Base-by-base conservation (phyloP, 192 early-diverging fungal genomes). In the Linnemannia hyalina region DNA sequence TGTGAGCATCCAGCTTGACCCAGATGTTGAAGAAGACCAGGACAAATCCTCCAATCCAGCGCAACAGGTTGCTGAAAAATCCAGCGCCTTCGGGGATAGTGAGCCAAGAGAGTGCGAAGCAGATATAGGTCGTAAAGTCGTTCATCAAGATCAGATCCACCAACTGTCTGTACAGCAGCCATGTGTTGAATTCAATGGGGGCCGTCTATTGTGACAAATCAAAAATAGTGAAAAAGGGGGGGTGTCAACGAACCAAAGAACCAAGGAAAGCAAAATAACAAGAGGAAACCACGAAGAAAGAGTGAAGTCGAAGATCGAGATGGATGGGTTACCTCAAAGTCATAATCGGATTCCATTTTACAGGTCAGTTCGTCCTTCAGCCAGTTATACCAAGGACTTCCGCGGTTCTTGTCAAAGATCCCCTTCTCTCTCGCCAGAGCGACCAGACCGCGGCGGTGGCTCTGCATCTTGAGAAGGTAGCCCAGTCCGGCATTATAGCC, bases 141-240 rank as follows among this genome's bases (percentile, higher is more conserved):
- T 98, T 99, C 83, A 98, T 94, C 63, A 99, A 89, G 73, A 99
- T 95, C 70, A 98, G 77, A 81, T 99, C 97, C 23, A 97, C 97
- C 38, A 99, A 89, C 80, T 96, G 95, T 38, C 97, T 95, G 90
- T 95, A 99, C 4, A 99, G 92, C 47, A 99, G 91, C 98, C 98
- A 99, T 32, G 95, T 94, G 78, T 98, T 99, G 92, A 96, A 99
- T 90, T 99, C 98, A 75, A 97, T 90, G 20, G 98, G 97, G 68
- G 94, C 93, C 10, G 84, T 78, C 92, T 93, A 75, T 49, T 49
- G 40, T n/a, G 73, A 73, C 29, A 36, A 11, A 46, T 10, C 16
- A 40, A 54, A 15, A 44, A 38, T 40, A 18, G 42, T 65, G 18
- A 40, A 44, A 63, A 32, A 65, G 54, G 47, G 40, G 40, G 63